phyloP scores from a whole-genome alignment of 768 basidiomycete genomes.

The Termitomyces sp. region DNA sequence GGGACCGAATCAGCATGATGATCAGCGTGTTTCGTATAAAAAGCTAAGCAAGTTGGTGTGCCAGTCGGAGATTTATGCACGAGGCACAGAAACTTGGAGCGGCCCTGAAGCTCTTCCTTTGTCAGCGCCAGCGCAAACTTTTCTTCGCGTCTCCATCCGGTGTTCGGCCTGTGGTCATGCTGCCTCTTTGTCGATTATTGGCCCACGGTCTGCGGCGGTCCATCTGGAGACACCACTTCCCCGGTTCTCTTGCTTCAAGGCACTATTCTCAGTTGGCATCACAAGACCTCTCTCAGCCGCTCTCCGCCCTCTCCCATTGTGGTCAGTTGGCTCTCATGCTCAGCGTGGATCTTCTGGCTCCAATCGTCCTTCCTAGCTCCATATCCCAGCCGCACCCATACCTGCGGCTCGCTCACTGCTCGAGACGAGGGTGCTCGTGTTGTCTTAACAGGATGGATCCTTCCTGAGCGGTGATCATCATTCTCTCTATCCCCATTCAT shows the following conservation, averaged over 20 bases:
- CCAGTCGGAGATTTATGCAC: constrained; percentile 14
- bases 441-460: constrained; percentile 77
- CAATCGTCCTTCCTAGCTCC: constrained; percentile 38
- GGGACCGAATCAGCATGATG: constrained; percentile 22
- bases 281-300: constrained; percentile 14
- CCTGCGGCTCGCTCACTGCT: constrained; percentile 51
- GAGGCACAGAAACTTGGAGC: constrained; percentile 13
- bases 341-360: constrained; percentile 11
- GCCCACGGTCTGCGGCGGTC: constrained; percentile 2
- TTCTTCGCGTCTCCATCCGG: constrained; percentile 4
- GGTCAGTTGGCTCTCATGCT: constrained; percentile 26
- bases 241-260: constrained; percentile 11
- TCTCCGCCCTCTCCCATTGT: constrained; percentile 22
- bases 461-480: constrained; percentile 68
- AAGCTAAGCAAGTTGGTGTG: constrained; percentile 6
- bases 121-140: constrained; percentile 4
- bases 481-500: constrained; percentile 24
- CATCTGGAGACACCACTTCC: constrained; percentile 4
- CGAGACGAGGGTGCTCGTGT: constrained; percentile 52
- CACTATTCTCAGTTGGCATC: constrained; percentile 17
- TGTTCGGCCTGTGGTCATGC: constrained; percentile 7
- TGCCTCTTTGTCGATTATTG: constrained; percentile 9
- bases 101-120: constrained; percentile 10
- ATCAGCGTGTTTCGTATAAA: constrained; percentile 17
- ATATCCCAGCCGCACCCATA: constrained; percentile 57